phyloP scores from a whole-genome alignment of 345 rosid species.

The Sisymbrium altissimum region DNA sequence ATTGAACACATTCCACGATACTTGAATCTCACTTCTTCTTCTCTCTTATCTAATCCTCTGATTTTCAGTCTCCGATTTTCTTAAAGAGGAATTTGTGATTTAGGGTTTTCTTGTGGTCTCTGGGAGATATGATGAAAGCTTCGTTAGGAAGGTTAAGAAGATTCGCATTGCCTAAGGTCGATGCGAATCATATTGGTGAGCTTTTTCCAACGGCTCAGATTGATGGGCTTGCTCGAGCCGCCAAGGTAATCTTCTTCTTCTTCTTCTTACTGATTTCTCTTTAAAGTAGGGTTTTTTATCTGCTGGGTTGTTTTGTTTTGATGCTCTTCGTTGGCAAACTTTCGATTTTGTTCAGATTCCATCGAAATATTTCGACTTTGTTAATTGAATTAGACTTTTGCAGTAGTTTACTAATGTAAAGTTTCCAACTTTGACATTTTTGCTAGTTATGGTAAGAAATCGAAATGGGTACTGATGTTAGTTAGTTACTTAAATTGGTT shows the following conservation, averaged over 20 bases:
- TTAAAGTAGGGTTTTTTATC: too few species aligned
- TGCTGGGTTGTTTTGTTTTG: too few species aligned
- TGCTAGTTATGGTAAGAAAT: not conserved
- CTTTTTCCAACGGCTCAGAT: slow-evolving; percentile 49
- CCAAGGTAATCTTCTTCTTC: slow-evolving; percentile 45
- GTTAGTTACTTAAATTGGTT: not conserved
- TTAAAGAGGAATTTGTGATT: not conserved
- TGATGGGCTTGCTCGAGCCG: slow-evolving; percentile 78
- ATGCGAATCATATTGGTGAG: slow-evolving; percentile 55
- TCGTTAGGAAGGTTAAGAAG: slow-evolving; percentile 62
- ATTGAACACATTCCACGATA: slow-evolving; percentile 19
- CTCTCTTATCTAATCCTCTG: not conserved
- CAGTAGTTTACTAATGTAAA: too few species aligned
- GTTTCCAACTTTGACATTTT: not conserved
- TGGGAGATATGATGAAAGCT: slow-evolving; percentile 59
- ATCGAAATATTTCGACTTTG: too few species aligned
- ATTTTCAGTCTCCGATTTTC: not conserved
- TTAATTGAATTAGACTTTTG: too few species aligned
- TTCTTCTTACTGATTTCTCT: too few species aligned
- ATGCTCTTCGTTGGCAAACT: too few species aligned
- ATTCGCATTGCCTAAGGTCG: slow-evolving; percentile 66
- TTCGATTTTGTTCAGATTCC: too few species aligned
- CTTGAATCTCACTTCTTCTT: slow-evolving; percentile 20
- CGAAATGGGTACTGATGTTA: not conserved
- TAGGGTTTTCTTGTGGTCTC: slow-evolving; percentile 4